A percentile compares a stretch with the other conserved stretches of the same genome.
phyloP scores from a whole-genome alignment of 192 early-diverging fungal species.

The Coemansia sp. region DNA sequence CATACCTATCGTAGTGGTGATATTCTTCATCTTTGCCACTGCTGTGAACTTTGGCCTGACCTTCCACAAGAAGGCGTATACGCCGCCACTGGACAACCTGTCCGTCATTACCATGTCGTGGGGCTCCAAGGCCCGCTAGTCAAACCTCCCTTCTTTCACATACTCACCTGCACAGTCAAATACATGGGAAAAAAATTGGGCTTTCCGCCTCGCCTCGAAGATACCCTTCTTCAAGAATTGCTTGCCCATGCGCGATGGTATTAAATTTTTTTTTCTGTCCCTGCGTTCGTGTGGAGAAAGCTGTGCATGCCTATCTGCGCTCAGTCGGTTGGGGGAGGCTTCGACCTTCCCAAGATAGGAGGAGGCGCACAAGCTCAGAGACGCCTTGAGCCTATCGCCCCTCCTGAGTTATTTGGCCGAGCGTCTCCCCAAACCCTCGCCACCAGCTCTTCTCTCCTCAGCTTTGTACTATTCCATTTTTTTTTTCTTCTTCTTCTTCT shows the following conservation, averaged over 20 bases:
- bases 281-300: not conserved
- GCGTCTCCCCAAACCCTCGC: slow-evolving; percentile 4
- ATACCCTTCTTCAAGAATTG: not conserved
- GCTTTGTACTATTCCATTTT: not conserved
- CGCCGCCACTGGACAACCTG: slow-evolving; percentile 47
- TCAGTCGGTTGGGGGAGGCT: not conserved
- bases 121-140: slow-evolving; percentile 26
- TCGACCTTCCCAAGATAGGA: not conserved
- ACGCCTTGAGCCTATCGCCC: not conserved
- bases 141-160: not conserved
- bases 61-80: slow-evolving; percentile 58
- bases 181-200: not conserved
- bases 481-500: not conserved
- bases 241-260: not conserved
- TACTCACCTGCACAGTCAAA: slow-evolving; percentile 1
- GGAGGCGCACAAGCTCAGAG: not conserved
- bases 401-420: slow-evolving; percentile 1
- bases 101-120: slow-evolving; percentile 63
- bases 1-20: slow-evolving; percentile 50
- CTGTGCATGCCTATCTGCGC: not conserved
- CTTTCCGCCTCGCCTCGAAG: not conserved
- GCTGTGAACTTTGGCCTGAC: slow-evolving; percentile 61
- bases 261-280: not conserved
- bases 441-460: slow-evolving; percentile 11
- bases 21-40: slow-evolving; percentile 54